Conservation (phyloP, 2,329 filamentous ascomycete species). For the Aspergillus sp. region DNA sequence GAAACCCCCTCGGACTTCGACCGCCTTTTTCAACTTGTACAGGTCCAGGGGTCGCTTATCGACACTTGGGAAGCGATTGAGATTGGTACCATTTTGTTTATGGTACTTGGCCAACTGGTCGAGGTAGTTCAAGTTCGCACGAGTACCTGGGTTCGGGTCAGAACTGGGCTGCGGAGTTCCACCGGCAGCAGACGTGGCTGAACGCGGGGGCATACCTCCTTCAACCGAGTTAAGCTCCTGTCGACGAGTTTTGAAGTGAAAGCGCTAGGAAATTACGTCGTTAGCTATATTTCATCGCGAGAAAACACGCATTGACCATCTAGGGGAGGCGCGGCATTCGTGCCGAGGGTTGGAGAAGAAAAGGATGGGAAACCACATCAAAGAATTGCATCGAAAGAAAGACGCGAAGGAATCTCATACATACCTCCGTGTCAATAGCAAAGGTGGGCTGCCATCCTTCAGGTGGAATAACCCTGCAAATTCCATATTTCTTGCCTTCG, state of each 20-base stretch:
- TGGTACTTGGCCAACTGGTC: conserved; percentile 95
- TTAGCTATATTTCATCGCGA: conserved; percentile 25
- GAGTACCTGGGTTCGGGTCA: conserved; percentile 67
- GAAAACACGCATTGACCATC: not conserved
- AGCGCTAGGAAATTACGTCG: conserved; percentile 61
- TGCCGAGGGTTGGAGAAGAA: not conserved
- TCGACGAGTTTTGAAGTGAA: conserved; percentile 93
- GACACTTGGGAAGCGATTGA: conserved; percentile 92
- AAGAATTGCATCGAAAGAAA: not conserved
- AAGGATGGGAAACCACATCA: not conserved
- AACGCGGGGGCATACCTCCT: conserved; percentile 67
- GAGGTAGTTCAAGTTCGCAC: conserved; percentile 92
- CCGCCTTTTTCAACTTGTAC: conserved; percentile 94
- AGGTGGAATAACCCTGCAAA: conserved; percentile 94
- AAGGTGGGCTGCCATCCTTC: conserved; percentile 93
- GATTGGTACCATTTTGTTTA: conserved; percentile 90
- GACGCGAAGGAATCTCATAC: conserved; percentile 20
- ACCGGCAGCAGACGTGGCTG: conserved; percentile 29
- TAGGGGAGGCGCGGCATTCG: not conserved
- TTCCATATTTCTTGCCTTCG: conserved; percentile 82
- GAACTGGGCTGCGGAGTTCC: conserved; percentile 30
- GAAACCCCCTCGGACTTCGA: conserved; percentile 91
- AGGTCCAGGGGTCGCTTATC: conserved; percentile 96
- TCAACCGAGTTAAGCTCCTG: conserved; percentile 97
- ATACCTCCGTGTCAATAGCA: conserved; percentile 93